Evolutionary conservation across 352 stramenopile species (phyloP).

Genomic region (Thraustochytrium striatum): DNA sequence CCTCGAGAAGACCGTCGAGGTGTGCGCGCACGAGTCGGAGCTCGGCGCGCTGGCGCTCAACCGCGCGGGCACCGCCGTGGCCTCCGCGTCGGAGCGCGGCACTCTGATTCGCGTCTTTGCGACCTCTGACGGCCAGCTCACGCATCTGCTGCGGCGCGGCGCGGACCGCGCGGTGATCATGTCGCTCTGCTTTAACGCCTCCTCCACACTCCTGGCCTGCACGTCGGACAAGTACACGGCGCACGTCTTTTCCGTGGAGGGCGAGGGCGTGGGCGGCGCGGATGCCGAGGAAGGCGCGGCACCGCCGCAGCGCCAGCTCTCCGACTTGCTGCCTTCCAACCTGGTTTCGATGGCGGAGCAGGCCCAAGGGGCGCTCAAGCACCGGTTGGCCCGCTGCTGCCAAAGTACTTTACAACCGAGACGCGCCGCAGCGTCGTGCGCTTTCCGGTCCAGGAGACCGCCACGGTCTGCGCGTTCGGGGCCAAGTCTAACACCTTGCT

Average conservation of each 20-base stretch:
- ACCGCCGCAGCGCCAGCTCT: not conserved
- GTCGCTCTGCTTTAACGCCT: constrained; percentile 91
- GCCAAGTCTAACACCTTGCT: constrained; percentile 77
- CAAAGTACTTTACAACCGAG: constrained; percentile 87
- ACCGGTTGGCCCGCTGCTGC: constrained; percentile 65
- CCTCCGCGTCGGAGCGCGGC: constrained; percentile 91
- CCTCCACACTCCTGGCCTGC: constrained; percentile 85
- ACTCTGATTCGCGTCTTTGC: constrained; percentile 97
- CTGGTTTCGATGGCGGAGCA: constrained; percentile 45
- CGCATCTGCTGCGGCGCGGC: constrained; percentile 88
- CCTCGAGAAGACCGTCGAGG: constrained; percentile 77
- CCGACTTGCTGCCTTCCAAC: constrained; percentile 41
- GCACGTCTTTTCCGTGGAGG: constrained; percentile 77
- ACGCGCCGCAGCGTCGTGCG: constrained; percentile 75
- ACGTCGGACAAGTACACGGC: constrained; percentile 94
- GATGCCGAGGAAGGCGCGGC: not conserved
- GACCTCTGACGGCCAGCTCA: constrained; percentile 82
- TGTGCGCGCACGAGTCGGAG: constrained; percentile 88
- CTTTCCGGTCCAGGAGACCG: constrained; percentile 79
- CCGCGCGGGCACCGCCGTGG: constrained; percentile 85
- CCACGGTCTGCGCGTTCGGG: constrained; percentile 84
- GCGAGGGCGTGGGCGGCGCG: not conserved
- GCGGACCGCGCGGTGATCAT: constrained; percentile 93
- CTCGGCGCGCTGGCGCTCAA: constrained; percentile 76
- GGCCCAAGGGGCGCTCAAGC: constrained; percentile 2